A percentile compares a stretch with the other conserved stretches of the same genome.
phyloP scores from a whole-genome alignment of 2,329 filamentous ascomycete genomes.

The Triangularia verruculosa region DNA sequence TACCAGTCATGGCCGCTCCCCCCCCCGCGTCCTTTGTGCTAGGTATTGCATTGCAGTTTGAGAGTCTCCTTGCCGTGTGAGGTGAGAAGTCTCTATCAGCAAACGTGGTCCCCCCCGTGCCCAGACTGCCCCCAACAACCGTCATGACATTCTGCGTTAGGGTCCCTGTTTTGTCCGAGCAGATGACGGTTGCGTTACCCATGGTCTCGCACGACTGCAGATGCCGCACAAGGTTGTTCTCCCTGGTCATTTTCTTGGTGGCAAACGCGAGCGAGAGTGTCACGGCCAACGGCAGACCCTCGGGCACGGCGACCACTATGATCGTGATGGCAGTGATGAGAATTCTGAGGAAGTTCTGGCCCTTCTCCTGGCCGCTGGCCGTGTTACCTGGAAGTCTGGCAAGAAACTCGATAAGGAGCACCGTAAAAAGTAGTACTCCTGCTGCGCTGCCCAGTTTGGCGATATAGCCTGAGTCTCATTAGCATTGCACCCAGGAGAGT shows the following conservation, averaged over 20 bases:
- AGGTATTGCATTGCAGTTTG: conserved; percentile 29
- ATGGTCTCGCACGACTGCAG: conserved; percentile 70
- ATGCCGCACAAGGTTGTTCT: conserved; percentile 68
- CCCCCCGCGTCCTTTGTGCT: conserved; percentile 39
- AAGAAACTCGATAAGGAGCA: conserved; percentile 75
- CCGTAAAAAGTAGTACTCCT: conserved; percentile 72
- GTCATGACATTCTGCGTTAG: conserved; percentile 77
- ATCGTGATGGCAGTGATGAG: conserved; percentile 66
- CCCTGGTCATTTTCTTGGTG: conserved; percentile 66
- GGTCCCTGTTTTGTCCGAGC: conserved; percentile 76
- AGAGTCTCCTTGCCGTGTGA: conserved; percentile 51
- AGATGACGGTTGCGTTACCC: conserved; percentile 72
- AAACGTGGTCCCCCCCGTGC: conserved; percentile 53
- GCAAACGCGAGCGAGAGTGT: conserved; percentile 68
- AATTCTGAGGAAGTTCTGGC: conserved; percentile 56
- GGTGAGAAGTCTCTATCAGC: conserved; percentile 46
- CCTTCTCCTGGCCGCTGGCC: conserved; percentile 51
- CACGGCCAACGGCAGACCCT: conserved; percentile 65
- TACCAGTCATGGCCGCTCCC: conserved; percentile 44
- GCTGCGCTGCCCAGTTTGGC: conserved; percentile 59
- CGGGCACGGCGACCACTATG: conserved; percentile 66
- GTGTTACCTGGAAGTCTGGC: conserved; percentile 54
- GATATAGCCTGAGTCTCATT: conserved; percentile 51
- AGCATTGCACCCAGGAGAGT: neutral
- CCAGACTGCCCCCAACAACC: conserved; percentile 64